A percentile compares a stretch with the other conserved stretches of the same genome.
Conservation (phyloP, 2,329 filamentous ascomycete species). For the Colletotrichum tropicale region DNA sequence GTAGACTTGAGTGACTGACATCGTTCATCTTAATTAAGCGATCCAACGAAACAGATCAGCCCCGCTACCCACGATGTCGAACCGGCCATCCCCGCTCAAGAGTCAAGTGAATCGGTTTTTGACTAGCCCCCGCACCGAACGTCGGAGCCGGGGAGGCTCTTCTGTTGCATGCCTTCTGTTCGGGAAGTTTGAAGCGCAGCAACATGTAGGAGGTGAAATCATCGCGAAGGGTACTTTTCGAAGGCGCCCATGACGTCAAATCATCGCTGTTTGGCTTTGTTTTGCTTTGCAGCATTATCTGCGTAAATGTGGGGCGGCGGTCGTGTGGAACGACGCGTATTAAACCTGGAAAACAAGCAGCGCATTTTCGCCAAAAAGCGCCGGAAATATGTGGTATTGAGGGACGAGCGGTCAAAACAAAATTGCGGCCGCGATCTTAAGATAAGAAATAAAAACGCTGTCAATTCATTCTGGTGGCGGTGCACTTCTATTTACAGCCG, state of each 20-base stretch:
- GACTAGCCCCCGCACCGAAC: background rate
- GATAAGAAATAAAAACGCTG: background rate
- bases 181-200: background rate
- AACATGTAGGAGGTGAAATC: background rate
- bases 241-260: background rate
- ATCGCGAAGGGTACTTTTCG: background rate
- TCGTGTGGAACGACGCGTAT: background rate
- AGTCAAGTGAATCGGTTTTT: background rate
- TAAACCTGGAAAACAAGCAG: background rate
- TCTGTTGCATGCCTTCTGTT: background rate
- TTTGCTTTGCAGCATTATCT: background rate
- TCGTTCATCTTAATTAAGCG: background rate
- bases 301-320: background rate
- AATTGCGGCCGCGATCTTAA: background rate
- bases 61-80: background rate
- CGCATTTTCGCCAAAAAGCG: background rate
- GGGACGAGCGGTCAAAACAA: background rate
- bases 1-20: background rate
- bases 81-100: background rate
- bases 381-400: background rate
- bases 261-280: background rate
- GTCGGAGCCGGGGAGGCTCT: background rate
- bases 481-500: background rate
- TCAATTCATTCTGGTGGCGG: background rate
- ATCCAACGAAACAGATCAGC: background rate